phyloP scores from a whole-genome alignment of 1,284 basidiomycete species.

The Cerrena zonata region DNA sequence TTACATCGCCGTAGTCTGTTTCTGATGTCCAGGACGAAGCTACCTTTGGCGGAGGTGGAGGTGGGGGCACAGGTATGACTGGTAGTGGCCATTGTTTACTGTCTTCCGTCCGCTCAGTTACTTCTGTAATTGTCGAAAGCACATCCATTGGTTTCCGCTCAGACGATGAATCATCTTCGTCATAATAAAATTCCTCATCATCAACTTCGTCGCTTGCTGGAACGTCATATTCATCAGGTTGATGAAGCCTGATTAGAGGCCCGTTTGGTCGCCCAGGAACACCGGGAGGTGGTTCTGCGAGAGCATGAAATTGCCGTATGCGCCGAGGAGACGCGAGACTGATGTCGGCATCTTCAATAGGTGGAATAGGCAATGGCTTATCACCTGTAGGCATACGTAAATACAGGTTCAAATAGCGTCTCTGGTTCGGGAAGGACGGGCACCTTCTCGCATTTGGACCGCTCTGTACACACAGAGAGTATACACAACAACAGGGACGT shows the following conservation, averaged over 20 bases:
- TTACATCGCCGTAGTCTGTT: constrained; percentile 58
- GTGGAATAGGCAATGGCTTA: constrained; percentile 24
- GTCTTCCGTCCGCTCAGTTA: constrained; percentile 56
- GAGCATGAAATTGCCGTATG: not conserved
- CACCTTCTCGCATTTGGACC: constrained; percentile 32
- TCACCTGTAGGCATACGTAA: constrained; percentile 16
- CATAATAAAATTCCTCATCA: too few relatives aligned
- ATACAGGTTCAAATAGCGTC: constrained; percentile 8
- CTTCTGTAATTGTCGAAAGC: constrained; percentile 51
- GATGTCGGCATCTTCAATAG: constrained; percentile 20
- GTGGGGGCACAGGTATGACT: constrained; percentile 17
- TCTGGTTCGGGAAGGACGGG: constrained; percentile 18
- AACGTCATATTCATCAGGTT: constrained; percentile 15
- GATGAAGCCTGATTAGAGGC: constrained; percentile 24
- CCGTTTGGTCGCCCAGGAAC: constrained; percentile 20
- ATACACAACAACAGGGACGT: constrained; percentile 11
- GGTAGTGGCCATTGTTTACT: constrained; percentile 45
- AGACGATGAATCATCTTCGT: constrained; percentile 12
- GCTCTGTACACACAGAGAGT: constrained; percentile 17
- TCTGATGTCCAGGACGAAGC: constrained; percentile 30
- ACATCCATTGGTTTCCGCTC: constrained; percentile 34
- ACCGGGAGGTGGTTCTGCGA: not conserved
- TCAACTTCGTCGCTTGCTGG: constrained; percentile 8
- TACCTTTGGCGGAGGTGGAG: constrained; percentile 6
- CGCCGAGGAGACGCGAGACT: constrained; percentile 5